Evolutionary conservation across 2,329 filamentous ascomycete genomes (phyloP).

Genomic region (Colletotrichum somersetense): DNA sequence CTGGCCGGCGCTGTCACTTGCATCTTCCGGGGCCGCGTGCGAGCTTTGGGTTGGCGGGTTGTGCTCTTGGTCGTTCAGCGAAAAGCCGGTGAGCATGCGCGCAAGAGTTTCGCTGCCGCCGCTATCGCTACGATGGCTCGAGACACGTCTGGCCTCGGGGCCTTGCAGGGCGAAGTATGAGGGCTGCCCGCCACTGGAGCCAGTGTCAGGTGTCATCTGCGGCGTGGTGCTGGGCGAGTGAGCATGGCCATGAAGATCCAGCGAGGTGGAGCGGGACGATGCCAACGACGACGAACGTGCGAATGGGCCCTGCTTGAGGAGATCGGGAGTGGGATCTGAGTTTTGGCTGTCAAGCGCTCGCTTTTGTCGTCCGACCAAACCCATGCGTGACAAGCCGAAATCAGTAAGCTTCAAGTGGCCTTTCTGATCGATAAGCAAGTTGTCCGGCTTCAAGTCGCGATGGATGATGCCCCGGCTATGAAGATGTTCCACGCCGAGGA

Average conservation of each 20-base stretch:
- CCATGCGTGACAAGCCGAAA: constrained; percentile 97
- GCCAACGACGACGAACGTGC: constrained; percentile 85
- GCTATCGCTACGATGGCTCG: constrained; percentile 88
- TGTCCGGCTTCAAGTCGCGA: constrained; percentile 96
- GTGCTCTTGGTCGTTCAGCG: constrained; percentile 72
- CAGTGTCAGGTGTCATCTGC: constrained; percentile 81
- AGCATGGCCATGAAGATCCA: constrained; percentile 81
- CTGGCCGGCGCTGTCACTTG: constrained; percentile 76
- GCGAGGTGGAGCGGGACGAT: constrained; percentile 92
- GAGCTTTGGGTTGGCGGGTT: constrained; percentile 59
- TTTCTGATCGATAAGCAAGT: constrained; percentile 95
- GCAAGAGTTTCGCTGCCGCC: constrained; percentile 88
- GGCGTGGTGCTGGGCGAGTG: constrained; percentile 89
- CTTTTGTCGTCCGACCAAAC: constrained; percentile 95
- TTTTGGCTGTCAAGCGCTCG: constrained; percentile 83
- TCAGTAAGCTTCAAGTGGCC: constrained; percentile 97
- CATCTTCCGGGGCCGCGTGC: constrained; percentile 78
- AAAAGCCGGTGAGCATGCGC: constrained; percentile 85
- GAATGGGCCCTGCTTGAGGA: constrained; percentile 93
- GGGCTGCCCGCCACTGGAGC: constrained; percentile 79
- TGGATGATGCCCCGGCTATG: constrained; percentile 96
- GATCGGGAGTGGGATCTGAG: constrained; percentile 88
- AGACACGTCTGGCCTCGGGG: constrained; percentile 73
- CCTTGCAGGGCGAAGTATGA: constrained; percentile 89
- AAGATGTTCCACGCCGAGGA: constrained; percentile 95